phyloP scores from a whole-genome alignment of 2,329 filamentous ascomycete genomes.

The Ceratocystis variospora region DNA sequence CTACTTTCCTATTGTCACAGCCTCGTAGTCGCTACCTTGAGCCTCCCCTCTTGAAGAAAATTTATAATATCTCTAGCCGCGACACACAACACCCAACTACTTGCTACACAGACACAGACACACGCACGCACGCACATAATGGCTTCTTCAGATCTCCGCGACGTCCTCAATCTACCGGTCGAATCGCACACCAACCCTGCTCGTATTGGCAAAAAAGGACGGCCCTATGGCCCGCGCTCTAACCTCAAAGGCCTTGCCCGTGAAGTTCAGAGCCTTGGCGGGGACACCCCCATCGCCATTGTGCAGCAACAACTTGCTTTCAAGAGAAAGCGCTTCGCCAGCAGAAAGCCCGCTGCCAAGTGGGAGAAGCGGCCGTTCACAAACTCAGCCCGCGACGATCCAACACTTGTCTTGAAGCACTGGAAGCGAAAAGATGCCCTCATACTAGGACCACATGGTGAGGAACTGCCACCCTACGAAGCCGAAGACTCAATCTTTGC shows the following conservation, averaged over 20 bases:
- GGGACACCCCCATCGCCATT: constrained; percentile 53
- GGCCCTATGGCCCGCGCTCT: constrained; percentile 44
- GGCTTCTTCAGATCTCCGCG: constrained; percentile 69
- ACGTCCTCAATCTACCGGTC: constrained; percentile 69
- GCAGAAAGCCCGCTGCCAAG: constrained; percentile 40
- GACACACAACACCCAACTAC: neutral
- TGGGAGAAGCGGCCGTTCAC: constrained; percentile 60
- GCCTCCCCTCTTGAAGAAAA: neutral
- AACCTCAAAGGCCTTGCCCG: constrained; percentile 51
- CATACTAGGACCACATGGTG: constrained; percentile 17
- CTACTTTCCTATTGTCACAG: too few relatives aligned
- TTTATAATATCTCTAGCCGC: constrained; percentile 9
- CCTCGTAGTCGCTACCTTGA: neutral
- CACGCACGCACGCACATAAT: constrained; percentile 31
- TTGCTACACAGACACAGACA: neutral
- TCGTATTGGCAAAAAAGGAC: constrained; percentile 61
- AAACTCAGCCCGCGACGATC: constrained; percentile 63
- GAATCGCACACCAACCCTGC: constrained; percentile 34
- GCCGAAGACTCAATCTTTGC: constrained; percentile 55
- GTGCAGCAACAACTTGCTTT: constrained; percentile 46
- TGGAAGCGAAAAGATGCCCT: constrained; percentile 51
- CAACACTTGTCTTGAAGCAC: constrained; percentile 55
- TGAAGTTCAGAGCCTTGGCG: constrained; percentile 51
- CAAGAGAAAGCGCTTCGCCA: constrained; percentile 44
- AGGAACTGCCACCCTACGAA: constrained; percentile 21